Base-by-base conservation (phyloP, 2,329 filamentous ascomycete species). In the Coniochaeta pulveracea region DNA sequence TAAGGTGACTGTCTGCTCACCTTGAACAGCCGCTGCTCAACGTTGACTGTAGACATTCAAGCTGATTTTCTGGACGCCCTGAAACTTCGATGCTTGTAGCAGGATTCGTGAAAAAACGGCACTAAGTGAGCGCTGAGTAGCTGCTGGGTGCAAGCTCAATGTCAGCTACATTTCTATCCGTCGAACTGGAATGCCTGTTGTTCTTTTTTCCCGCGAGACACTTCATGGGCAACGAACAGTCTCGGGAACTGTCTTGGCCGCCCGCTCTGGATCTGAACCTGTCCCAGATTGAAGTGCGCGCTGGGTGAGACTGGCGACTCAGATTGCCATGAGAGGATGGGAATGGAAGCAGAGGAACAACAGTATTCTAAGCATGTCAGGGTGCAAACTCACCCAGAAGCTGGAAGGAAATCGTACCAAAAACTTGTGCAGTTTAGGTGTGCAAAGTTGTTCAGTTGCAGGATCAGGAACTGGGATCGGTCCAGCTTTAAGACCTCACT, bases 41-140 rank as follows among this genome's bases (percentile, higher is more conserved):
- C 68, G 60, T 70, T 72, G 51, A 58, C 55, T 53, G 62, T 51
- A 65, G 69, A 74, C 70, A 74, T 74, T 54, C 55, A 71, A 68
- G 57, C 60, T 59, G 56, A 57, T 47, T 6, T 24, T 25, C 15
- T 19, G 30, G 21, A 19, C 19, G 14, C 5, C 9, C 15, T 23
- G n/a, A 17, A 9, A 25, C 14, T 5, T 7, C 4, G 18, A 24
- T 24, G 9, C 22, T 9, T 9, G 22, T n/a, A n/a, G 22, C 9
- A 9, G n/a, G 9, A 9, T n/a, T 24, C 9, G 22, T 9, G 22
- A n/a, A 24, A n/a, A 24, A n/a, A 24, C 22, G 22, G 22, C 9
- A n/a, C 9, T 24, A 24, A 24, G 22, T 24, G 4, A 17, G 6
- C n/a, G 14, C 4, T 14, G 21, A 15, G 9, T 10, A 25, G 18